A percentile compares a stretch with the other conserved stretches of the same genome.
phyloP scores from a whole-genome alignment of 2,329 filamentous ascomycete genomes.

The Coniella lustricola region DNA sequence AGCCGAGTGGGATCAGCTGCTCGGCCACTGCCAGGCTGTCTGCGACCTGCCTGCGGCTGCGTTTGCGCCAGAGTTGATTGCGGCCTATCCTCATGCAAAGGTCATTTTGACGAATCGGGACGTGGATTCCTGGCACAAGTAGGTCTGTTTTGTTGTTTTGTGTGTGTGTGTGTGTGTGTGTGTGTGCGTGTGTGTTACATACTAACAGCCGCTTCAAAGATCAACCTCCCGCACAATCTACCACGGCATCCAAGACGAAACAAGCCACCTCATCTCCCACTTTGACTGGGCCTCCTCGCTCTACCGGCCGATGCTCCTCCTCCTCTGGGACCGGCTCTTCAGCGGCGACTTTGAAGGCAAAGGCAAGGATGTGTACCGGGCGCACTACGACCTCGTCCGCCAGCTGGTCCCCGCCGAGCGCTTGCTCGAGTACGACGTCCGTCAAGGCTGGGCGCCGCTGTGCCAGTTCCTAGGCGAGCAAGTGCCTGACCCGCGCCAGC shows the following conservation, averaged over 20 bases:
- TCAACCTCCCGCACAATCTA: slow-evolving; percentile 14
- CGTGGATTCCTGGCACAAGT: slow-evolving; percentile 32
- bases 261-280: slow-evolving; percentile 12
- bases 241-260: slow-evolving; percentile 9
- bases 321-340: slow-evolving; percentile 14
- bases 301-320: slow-evolving; percentile 14
- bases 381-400: slow-evolving; percentile 11
- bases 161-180: too few relatives aligned
- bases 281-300: slow-evolving; percentile 16
- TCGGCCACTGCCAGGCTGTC: slow-evolving; percentile 32
- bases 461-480: slow-evolving; percentile 32
- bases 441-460: slow-evolving; percentile 35
- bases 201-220: slow-evolving; percentile 11
- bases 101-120: slow-evolving; percentile 38
- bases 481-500: slow-evolving; percentile 20
- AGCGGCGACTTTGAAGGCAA: slow-evolving; percentile 14
- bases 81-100: slow-evolving; percentile 41
- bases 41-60: slow-evolving; percentile 15
- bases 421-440: slow-evolving; percentile 30
- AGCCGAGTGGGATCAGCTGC: slow-evolving; percentile 38
- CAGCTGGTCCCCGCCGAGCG: slow-evolving; percentile 26
- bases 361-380: slow-evolving; percentile 11
- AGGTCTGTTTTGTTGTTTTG: slow-evolving; percentile 18
- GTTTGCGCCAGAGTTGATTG: slow-evolving; percentile 37
- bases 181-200: too few relatives aligned